Base-by-base conservation (phyloP, 306 rosid genomes). In the Lathyrus sativus region DNA sequence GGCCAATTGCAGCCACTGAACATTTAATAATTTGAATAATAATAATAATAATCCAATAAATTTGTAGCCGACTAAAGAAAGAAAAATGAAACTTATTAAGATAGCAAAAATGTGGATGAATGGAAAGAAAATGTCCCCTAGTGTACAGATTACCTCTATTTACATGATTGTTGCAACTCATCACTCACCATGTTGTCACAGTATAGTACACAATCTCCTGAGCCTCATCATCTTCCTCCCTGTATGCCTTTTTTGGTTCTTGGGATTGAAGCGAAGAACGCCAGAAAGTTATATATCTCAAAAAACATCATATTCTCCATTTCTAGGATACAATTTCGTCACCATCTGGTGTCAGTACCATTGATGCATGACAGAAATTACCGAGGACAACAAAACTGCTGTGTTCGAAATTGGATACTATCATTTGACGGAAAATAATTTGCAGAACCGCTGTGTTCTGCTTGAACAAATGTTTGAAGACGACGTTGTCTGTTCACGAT, bases 131-230 rank as follows among this genome's bases (percentile, higher is more conserved):
- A 49, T 68, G 37, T 63, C 61, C 70, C 35, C 62, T 50, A 75
- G 81, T 67, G 81, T 70, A 85, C 84, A 82, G 68, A 73, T 82
- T 73, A 85, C 88, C 88, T 71, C 86, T 90, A 87, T 90, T 87
- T 90, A 87, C 91, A 90, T 38, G 74, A 59, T 46, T 46, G 74
- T 33, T 26, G 29, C 29, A 78, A 80, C 77, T 62, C 65, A 74
- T 71, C 78, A 69, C 70, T 85, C 81, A 85, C 81, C 84, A 68
- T 71, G 79, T 79, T 71, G 79, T 79, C 67, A 78, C 83, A 72
- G 68, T 79, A 87, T 72, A 57, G 77, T 42, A 83, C 85, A 82
- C 85, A 82, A 75, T 82, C 76, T 76, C 66, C 14, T 41, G 29
- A 26, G 79, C 79, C 81, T 48, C 74, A 56, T 39, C 68, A 33